Evolutionary conservation across 192 early-diverging fungal genomes (phyloP).

Genomic region (Linnemannia elongata): DNA sequence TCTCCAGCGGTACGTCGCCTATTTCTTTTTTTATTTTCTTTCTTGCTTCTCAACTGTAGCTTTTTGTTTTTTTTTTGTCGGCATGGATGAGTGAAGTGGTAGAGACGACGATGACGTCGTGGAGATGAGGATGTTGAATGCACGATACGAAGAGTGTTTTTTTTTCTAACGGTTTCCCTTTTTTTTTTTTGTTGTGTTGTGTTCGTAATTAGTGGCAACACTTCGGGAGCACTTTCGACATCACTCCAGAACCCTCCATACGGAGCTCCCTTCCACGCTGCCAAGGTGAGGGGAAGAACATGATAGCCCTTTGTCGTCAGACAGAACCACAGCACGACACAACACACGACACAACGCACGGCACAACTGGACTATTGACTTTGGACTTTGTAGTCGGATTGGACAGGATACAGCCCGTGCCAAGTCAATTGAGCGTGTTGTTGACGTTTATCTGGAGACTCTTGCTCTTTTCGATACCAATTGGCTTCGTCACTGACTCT

Average conservation of each 20-base stretch:
- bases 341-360: neutral
- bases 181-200: neutral
- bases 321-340: neutral
- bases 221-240: conserved; percentile 67
- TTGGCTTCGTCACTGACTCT: no score
- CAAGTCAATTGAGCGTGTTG: no score
- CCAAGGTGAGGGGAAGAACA: conserved; percentile 66
- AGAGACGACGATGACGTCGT: neutral
- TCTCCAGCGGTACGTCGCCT: conserved; percentile 63
- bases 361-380: neutral
- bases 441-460: no score
- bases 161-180: neutral
- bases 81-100: neutral
- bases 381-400: neutral
- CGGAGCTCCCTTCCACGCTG: conserved; percentile 67
- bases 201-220: conserved; percentile 64
- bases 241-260: conserved; percentile 82
- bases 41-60: neutral
- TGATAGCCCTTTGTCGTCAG: neutral
- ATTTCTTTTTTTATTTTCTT: neutral
- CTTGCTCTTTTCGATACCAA: no score
- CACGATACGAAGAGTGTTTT: neutral
- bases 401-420: no score
- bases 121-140: neutral
- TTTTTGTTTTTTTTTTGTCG: neutral